Evolutionary conservation across 805 yeast species (phyloP).

Genomic region (Ogataea chonburiensis): DNA sequence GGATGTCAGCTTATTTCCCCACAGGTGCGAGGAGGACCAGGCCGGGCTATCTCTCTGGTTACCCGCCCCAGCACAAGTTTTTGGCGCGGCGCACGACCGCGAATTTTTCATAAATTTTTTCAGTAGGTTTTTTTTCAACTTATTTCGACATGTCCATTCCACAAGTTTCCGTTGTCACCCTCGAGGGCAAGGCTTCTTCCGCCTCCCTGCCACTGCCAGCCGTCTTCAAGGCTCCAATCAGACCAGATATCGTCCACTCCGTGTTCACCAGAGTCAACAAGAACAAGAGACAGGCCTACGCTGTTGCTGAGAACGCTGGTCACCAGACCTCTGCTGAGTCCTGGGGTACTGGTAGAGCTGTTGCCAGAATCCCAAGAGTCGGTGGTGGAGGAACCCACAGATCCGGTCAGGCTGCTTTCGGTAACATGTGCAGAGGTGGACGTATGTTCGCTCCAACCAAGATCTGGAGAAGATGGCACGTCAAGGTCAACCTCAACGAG

Average conservation of each 20-base stretch:
- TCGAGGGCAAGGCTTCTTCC: slow-evolving; percentile 80
- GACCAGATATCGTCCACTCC: slow-evolving; percentile 99
- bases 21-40: slow-evolving; percentile 7
- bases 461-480: slow-evolving; percentile 99
- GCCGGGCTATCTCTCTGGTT: slow-evolving; percentile 4
- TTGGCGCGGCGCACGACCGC: slow-evolving; percentile 5
- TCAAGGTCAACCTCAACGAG: slow-evolving; percentile 99
- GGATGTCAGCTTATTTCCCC: slow-evolving; percentile 11
- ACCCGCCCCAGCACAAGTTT: slow-evolving; percentile 10
- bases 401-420: slow-evolving; percentile 99
- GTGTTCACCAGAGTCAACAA: slow-evolving; percentile 98
- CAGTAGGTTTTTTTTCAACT: slow-evolving; percentile 7
- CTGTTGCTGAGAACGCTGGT: slow-evolving; percentile 99
- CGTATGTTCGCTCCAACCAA: slow-evolving; percentile 99
- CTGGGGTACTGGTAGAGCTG: slow-evolving; percentile 99
- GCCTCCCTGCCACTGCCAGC: slow-evolving; percentile 92
- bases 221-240: slow-evolving; percentile 99
- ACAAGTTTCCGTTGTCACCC: slow-evolving; percentile 91
- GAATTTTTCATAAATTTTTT: slow-evolving; percentile 6
- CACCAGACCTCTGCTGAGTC: slow-evolving; percentile 99
- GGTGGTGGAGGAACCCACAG: slow-evolving; percentile 99
- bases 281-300: slow-evolving; percentile 99
- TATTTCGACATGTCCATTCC: slow-evolving; percentile 60
- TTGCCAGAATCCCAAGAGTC: slow-evolving; percentile 99
- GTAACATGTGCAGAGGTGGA: slow-evolving; percentile 99